phyloP scores from a whole-genome alignment of 306 rosid genomes.

The Sicyos baderoa region DNA sequence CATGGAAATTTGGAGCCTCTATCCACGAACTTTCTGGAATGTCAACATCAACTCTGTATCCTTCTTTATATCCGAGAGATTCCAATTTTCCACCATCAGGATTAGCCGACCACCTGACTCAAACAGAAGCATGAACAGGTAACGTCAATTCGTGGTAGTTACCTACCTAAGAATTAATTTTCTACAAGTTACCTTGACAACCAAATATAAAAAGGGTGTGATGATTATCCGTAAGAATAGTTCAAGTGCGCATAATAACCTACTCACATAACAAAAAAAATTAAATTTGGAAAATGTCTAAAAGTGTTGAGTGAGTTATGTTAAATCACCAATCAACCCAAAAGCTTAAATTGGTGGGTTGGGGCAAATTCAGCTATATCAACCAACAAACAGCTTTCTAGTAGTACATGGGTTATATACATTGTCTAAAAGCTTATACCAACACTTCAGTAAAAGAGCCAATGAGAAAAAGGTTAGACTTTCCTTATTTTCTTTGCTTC shows the following conservation, averaged over 20 bases:
- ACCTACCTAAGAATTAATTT: too few species aligned
- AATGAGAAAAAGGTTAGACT: not conserved
- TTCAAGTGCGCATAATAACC: not conserved
- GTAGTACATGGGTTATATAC: too few species aligned
- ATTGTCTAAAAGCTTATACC: too few species aligned
- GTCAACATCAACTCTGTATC: conserved; percentile 86
- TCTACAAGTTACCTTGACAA: too few species aligned
- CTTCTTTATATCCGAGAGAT: conserved; percentile 73
- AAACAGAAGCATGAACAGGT: conserved; percentile 21
- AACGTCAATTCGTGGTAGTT: not conserved
- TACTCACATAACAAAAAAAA: not conserved
- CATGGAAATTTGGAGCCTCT: conserved; percentile 64
- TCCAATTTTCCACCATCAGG: conserved; percentile 52
- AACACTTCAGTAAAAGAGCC: too few species aligned
- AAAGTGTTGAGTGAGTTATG: not conserved
- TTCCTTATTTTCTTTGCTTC: not conserved
- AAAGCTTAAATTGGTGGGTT: too few species aligned
- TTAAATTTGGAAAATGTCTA: not conserved
- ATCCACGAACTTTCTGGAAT: conserved; percentile 78
- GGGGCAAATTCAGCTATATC: not conserved
- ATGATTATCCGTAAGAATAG: too few species aligned
- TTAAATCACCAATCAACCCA: too few species aligned
- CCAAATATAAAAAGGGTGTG: too few species aligned
- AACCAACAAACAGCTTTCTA: too few species aligned
- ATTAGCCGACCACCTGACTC: conserved; percentile 73